These are phyloP conservation scores for Paramecium sexaurelia DNA, from an alignment of 73 alveolate genomes.

Conservation along the genomic window DNA sequence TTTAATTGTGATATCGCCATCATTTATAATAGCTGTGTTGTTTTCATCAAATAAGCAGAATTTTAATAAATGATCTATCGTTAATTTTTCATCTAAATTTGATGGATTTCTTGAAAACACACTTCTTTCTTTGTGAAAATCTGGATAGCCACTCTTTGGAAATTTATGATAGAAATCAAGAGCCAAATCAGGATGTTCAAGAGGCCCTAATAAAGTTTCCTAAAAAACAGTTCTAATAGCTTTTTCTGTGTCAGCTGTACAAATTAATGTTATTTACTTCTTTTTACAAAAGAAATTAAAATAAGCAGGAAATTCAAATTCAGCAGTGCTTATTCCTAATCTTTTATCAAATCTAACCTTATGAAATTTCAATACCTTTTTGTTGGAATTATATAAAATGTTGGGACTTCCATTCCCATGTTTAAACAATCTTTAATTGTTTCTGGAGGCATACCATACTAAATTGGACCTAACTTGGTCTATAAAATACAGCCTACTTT, in stretches of 20 bases:
- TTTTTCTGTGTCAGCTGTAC: constrained; percentile 47
- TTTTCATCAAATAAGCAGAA: constrained; percentile 58
- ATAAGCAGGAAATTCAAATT: constrained; percentile 70
- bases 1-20: not conserved
- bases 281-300: constrained; percentile 56
- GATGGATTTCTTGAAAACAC: constrained; percentile 56
- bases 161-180: constrained; percentile 54
- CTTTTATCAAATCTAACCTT: constrained; percentile 55
- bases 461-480: constrained; percentile 54
- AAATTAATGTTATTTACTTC: constrained; percentile 53
- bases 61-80: constrained; percentile 50
- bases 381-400: constrained; percentile 59
- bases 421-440: constrained; percentile 64
- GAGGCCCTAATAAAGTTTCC: constrained; percentile 65
- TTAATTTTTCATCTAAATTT: constrained; percentile 45
- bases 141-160: constrained; percentile 65
- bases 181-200: constrained; percentile 44
- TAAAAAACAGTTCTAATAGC: constrained; percentile 63
- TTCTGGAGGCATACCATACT: constrained; percentile 71
- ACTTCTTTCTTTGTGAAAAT: constrained; percentile 67
- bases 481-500: not conserved
- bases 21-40: constrained; percentile 4
- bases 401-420: constrained; percentile 61
- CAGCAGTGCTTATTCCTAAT: constrained; percentile 63
- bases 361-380: not conserved